Base-by-base conservation (phyloP, 108 stramenopile genomes). In the Discostella pseudostelligera region DNA sequence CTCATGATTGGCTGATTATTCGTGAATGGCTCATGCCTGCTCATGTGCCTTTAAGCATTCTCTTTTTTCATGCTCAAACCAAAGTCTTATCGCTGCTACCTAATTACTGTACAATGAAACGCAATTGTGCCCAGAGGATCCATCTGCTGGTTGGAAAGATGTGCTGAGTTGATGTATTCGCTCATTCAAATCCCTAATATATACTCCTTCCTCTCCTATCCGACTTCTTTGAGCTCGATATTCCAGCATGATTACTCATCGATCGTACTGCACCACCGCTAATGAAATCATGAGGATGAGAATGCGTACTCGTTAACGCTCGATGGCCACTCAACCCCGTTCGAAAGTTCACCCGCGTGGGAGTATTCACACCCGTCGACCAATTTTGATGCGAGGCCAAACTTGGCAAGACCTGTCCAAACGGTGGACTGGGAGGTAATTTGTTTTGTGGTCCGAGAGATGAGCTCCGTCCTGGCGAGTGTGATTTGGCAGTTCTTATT, bases 281-380 rank as follows among this genome's bases (percentile, higher is more conserved):
- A 14, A 85, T 58, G 54, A 79, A 81, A 47, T 84, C 87, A 35
- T 88, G 87, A 2, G 85, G 81, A 39, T 84, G 83, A 29, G 83
- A 62, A 65, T 75, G 77, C 17, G 81, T 69, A 49, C 84, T 84
- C 16, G 77, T 57, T 35, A 89, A 59, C 1, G 84, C 88, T 39
- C 74, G 56, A 50, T 89, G 88, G 1, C 88, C 88, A 67, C 85
- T 86, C 78, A 89, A 60, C 0, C 88, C 88, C 21, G 88, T 86
- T 54, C 85, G 77, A 69, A 89, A 89, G 66, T 89, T 80, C 28
- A 89, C 75, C 11, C 83, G 16, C 26, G 74, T 77, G 37, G 69
- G 51, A 54, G 76, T 69, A 62, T 62, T 59, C 49, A 59, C 32
- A 51, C 74, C 49, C 70, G 71, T 53, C 65, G 32, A 32, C 32